Conservation (phyloP, 2,329 filamentous ascomycete genomes). For the Ilyonectria sp. region DNA sequence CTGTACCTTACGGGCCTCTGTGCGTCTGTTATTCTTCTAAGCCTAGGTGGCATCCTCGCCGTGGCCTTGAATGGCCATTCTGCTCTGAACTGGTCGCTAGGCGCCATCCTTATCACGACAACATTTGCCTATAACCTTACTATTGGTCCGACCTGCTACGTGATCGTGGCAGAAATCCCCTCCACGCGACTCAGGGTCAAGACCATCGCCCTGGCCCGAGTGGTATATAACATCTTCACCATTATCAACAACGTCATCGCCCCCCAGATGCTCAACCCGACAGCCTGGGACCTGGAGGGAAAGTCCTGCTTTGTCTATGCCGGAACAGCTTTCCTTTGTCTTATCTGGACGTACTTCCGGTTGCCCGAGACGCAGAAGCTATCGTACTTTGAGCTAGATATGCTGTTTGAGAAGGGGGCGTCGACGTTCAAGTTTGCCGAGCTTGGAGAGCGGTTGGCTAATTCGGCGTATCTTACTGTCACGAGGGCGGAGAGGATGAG, state of each 20-base stretch:
- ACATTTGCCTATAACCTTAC: constrained; percentile 83
- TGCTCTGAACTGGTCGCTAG: constrained; percentile 66
- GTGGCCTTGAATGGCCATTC: constrained; percentile 67
- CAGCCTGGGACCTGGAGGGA: constrained; percentile 37
- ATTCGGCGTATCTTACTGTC: too few relatives aligned
- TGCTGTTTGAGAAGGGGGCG: constrained; percentile 8
- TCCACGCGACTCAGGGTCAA: constrained; percentile 85
- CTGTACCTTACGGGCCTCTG: constrained; percentile 80
- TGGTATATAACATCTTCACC: constrained; percentile 25
- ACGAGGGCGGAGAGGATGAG: too few relatives aligned
- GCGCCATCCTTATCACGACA: constrained; percentile 83
- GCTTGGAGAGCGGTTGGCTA: too few relatives aligned
- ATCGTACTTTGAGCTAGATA: constrained; percentile 9
- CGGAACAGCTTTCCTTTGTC: constrained; percentile 51
- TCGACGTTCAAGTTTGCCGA: too few relatives aligned
- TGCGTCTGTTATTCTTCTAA: constrained; percentile 77
- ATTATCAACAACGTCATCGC: constrained; percentile 29
- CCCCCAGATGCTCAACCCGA: constrained; percentile 35
- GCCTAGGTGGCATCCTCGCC: constrained; percentile 82
- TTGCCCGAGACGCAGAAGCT: constrained; percentile 49
- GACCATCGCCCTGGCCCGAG: constrained; percentile 84
- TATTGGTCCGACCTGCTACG: constrained; percentile 87
- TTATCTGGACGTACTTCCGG: constrained; percentile 61
- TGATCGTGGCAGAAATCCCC: constrained; percentile 83
- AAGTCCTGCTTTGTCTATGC: constrained; percentile 47